Conservation (phyloP, 106 monocot species). For the Allium cepa region DNA sequence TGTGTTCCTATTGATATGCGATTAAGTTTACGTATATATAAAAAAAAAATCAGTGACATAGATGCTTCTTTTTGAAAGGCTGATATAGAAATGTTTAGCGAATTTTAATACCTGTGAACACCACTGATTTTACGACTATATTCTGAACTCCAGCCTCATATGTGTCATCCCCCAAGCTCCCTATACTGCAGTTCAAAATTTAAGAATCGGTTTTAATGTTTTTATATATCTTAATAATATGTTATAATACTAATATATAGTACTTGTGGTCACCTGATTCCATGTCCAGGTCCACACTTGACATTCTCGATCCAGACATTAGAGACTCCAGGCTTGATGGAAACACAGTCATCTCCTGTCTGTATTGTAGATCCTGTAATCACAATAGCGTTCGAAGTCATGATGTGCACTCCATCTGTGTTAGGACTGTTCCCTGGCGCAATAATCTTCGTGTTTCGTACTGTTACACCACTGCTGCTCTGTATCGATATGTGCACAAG, state of each 20-base stretch:
- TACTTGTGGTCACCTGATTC: constrained; percentile 19
- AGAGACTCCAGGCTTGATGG: constrained; percentile 25
- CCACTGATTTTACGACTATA: constrained; percentile 18
- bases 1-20: neutral
- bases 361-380: constrained; percentile 17
- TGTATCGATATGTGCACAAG: constrained; percentile 22
- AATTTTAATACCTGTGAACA: constrained; percentile 12
- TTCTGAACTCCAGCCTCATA: constrained; percentile 28
- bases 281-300: constrained; percentile 39
- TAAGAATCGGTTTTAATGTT: neutral
- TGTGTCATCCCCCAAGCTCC: constrained; percentile 25
- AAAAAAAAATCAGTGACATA: too few species aligned
- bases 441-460: constrained; percentile 11
- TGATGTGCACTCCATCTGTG: constrained; percentile 49
- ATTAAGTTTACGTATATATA: too few species aligned
- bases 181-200: constrained; percentile 22
- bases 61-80: too few species aligned
- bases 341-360: constrained; percentile 52
- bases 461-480: constrained; percentile 15
- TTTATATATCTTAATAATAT: neutral
- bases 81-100: too few species aligned
- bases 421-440: constrained; percentile 39
- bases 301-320: constrained; percentile 26
- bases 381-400: constrained; percentile 13
- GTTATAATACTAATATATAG: neutral